Conservation (phyloP, 805 yeast genomes). For the Metschnikowia dekortorum region DNA sequence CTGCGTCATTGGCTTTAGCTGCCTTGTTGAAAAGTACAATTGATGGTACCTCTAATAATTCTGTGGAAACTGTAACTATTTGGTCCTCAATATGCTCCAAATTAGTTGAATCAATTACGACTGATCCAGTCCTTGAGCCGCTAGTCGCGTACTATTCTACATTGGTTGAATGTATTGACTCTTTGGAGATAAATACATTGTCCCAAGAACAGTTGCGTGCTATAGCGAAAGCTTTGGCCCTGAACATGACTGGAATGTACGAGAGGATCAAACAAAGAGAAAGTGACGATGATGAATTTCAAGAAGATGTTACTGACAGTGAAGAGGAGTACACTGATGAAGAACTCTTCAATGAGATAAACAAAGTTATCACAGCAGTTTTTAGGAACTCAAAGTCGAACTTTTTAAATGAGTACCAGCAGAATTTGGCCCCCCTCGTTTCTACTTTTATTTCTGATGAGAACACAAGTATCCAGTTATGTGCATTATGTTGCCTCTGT, state of each 20-base stretch:
- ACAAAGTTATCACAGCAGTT: constrained; percentile 64
- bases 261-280: constrained; percentile 71
- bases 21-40: constrained; percentile 63
- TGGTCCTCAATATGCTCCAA: constrained; percentile 72
- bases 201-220: constrained; percentile 50
- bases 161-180: constrained; percentile 58
- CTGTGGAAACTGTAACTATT: constrained; percentile 58
- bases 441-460: constrained; percentile 60
- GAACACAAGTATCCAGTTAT: constrained; percentile 62
- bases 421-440: constrained; percentile 53
- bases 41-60: constrained; percentile 49
- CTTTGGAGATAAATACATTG: constrained; percentile 63
- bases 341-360: constrained; percentile 81
- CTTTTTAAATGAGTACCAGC: constrained; percentile 63
- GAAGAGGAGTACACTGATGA: constrained; percentile 88
- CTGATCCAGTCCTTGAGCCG: constrained; percentile 82
- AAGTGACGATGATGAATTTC: constrained; percentile 75
- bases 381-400: constrained; percentile 57
- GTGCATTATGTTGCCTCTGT: constrained; percentile 75
- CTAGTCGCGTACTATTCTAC: constrained; percentile 74
- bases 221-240: constrained; percentile 56
- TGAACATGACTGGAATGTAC: constrained; percentile 62
- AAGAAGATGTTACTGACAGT: constrained; percentile 79
- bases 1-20: constrained; percentile 84
- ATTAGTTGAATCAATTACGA: constrained; percentile 60